phyloP scores from a whole-genome alignment of 441 rosid genomes.

The Populus trichocarpa region DNA sequence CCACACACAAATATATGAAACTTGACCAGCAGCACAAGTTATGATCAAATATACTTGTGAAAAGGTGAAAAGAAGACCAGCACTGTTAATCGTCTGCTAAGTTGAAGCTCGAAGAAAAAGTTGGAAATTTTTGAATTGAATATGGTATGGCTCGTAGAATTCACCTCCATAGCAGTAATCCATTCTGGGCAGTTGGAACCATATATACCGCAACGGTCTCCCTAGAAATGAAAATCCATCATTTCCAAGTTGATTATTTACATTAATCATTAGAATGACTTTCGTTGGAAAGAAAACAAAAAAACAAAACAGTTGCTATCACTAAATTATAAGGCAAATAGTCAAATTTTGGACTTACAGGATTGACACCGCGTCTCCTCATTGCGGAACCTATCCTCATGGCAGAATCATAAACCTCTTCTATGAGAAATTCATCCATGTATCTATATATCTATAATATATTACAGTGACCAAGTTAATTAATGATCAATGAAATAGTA shows the following conservation, averaged over 20 bases:
- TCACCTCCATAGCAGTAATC: conserved; percentile 83
- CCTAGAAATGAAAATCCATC: conserved; percentile 30
- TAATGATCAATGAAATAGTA: conserved; percentile 4
- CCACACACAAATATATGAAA: not conserved
- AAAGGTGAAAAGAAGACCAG: not conserved
- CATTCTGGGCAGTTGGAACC: conserved; percentile 84
- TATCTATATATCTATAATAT: not conserved
- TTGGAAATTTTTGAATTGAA: too few species aligned
- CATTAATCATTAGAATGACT: not conserved
- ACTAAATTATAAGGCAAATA: not conserved
- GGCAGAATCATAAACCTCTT: conserved; percentile 65
- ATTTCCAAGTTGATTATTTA: not conserved
- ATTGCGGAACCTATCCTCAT: conserved; percentile 67
- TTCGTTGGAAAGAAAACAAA: too few species aligned
- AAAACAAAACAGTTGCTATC: not conserved
- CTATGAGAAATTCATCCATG: not conserved
- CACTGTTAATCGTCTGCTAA: not conserved
- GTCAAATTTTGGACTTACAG: conserved; percentile 39
- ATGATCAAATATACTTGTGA: not conserved
- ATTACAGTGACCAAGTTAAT: too few species aligned
- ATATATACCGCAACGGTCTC: conserved; percentile 80
- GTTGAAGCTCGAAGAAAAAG: not conserved
- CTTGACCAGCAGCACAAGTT: not conserved
- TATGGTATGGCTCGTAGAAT: not conserved
- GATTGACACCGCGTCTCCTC: conserved; percentile 56